These are phyloP conservation scores for Calonectria pseudoreteaudii DNA, from an alignment of 2,329 filamentous ascomycete genomes.

Conservation along the genomic window DNA sequence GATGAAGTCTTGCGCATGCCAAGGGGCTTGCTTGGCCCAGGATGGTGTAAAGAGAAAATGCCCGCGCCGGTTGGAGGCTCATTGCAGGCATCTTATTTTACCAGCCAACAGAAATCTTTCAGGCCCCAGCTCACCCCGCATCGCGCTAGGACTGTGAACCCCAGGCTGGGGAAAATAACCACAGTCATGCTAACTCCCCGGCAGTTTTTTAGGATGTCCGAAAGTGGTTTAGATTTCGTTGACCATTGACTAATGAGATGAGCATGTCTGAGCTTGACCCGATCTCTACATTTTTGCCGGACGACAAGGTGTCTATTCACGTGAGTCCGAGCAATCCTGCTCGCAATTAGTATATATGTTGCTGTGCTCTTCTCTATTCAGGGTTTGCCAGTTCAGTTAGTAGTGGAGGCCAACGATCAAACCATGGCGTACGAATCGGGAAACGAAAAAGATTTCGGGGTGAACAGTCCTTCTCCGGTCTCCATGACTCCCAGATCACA, in stretches of 20 bases:
- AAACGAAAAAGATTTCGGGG: neutral
- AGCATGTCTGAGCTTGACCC: neutral
- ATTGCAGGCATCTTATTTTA: neutral
- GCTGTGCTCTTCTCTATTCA: neutral
- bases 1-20: neutral
- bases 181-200: neutral
- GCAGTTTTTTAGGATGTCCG: neutral
- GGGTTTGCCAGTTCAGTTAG: neutral
- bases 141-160: neutral
- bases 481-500: neutral
- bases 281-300: neutral
- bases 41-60: neutral
- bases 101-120: neutral
- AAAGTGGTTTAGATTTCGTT: neutral
- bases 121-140: neutral
- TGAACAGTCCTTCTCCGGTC: neutral
- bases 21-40: too few species aligned
- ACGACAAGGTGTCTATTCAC: neutral
- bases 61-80: neutral
- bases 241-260: neutral
- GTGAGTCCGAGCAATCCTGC: neutral
- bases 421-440: neutral
- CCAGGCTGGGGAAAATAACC: neutral
- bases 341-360: neutral
- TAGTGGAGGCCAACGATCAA: too few species aligned